phyloP scores from a whole-genome alignment of 2,329 filamentous ascomycete species.

The Cladophialophora carrionii region DNA sequence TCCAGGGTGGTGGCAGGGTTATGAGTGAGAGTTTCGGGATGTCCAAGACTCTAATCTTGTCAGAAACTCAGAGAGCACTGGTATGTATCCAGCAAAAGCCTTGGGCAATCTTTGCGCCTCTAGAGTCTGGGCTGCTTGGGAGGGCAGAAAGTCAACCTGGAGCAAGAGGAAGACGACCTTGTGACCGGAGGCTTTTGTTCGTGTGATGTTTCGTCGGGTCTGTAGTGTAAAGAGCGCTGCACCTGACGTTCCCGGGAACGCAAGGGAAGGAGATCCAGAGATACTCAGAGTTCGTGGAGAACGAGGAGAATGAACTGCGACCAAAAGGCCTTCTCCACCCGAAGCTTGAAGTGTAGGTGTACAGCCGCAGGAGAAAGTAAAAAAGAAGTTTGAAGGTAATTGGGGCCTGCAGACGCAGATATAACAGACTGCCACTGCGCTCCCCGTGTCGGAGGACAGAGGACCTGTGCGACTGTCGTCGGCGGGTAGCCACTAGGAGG shows the following conservation, averaged over 20 bases:
- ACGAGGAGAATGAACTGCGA: neutral
- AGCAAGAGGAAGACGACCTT: neutral
- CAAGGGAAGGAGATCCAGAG: neutral
- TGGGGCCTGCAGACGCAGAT: constrained; percentile 15
- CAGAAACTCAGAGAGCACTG: constrained; percentile 29
- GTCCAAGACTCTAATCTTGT: constrained; percentile 28
- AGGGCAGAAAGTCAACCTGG: neutral
- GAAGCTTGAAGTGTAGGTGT: neutral
- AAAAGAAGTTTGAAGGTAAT: neutral
- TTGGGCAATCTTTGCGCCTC: neutral
- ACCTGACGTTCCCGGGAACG: neutral
- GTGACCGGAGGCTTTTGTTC: neutral
- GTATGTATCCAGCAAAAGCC: neutral
- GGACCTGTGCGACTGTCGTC: constrained; percentile 6
- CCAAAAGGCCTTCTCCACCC: neutral
- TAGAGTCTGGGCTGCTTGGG: constrained; percentile 3
- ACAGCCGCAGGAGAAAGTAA: neutral
- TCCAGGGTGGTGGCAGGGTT: constrained; percentile 7
- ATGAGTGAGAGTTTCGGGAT: constrained; percentile 21
- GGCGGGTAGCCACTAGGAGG: constrained; percentile 13
- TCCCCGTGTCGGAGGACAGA: neutral
- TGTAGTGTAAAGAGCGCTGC: neutral
- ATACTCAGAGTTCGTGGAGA: neutral
- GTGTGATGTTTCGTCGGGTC: neutral
- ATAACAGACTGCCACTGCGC: neutral